Base-by-base conservation (phyloP, 208 protist genomes). In the Vickermania spadyakhi region DNA sequence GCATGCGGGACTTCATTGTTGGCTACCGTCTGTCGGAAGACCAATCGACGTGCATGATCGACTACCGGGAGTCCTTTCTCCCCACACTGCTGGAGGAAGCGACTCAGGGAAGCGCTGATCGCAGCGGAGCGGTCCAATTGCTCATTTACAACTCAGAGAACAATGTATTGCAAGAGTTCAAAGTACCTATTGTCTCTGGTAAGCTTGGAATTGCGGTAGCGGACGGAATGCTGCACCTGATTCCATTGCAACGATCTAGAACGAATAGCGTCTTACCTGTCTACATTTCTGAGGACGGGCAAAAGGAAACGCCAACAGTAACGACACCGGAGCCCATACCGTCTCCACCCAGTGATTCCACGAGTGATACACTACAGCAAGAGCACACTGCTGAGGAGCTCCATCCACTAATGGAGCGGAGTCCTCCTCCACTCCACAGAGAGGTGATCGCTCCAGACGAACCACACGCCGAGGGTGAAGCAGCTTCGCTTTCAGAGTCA, bases 1-100 rank as follows among this genome's bases (percentile, higher is more conserved):
- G 70, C 18, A 68, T 77, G 14, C 67, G 79, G 7, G 87, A 93
- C 45, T 91, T 90, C 70, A 80, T 96, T 27, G 75, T 96, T 58
- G 89, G 89, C 30, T 89, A 94, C 79, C 86, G 93, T 73, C 71
- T 59, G 2, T 54, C 73, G 1, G 62, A 84, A 51, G 77, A 86
- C 54, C 72, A 74, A 11, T 49, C 77, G 23, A 81, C 89, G 22
- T 79, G 84, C 14, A 60, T 93, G 36, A 62, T 96, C 22, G 62
- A 77, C 29, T 64, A 72, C 41, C 67, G 82, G 49, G 68, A 79
- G 23, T 86, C 91, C 49, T 79, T 96, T 25, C 77, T 83, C 56
- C 45, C 59, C 3, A n/a, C 36, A 18, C 7, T 18, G 7, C 7
- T 45, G 36, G 18, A 45, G 36, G 36, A 45, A 45, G 36, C 18